Conservation (phyloP, 1,139 yeast genomes). For the Candida tropicalis region DNA sequence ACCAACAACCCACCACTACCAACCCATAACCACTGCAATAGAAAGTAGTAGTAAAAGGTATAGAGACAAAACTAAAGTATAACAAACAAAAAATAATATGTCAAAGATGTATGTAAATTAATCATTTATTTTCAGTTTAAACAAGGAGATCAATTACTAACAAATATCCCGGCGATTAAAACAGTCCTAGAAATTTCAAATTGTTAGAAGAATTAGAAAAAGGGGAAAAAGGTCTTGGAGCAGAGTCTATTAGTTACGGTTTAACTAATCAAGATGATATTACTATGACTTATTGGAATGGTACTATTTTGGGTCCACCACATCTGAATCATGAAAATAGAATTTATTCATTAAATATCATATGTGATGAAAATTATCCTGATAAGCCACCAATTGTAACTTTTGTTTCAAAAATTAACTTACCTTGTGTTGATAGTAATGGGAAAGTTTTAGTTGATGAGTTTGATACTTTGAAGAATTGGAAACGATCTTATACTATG, state of each 20-base stretch:
- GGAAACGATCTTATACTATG: conserved; percentile 91
- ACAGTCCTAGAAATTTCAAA: conserved; percentile 89
- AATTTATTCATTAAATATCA: conserved; percentile 79
- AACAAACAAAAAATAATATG: conserved; percentile 23
- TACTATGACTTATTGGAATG: conserved; percentile 93
- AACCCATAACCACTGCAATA: not conserved
- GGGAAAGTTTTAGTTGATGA: conserved; percentile 67
- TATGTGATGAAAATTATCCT: conserved; percentile 86
- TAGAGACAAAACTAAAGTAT: not conserved
- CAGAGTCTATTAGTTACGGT: conserved; percentile 95
- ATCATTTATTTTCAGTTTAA: not conserved
- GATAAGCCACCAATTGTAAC: conserved; percentile 82
- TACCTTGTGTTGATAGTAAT: conserved; percentile 80
- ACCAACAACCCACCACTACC: no score
- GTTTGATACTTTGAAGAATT: conserved; percentile 72
- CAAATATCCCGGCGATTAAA: not conserved
- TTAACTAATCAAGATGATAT: conserved; percentile 86
- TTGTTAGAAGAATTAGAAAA: conserved; percentile 94
- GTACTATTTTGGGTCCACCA: conserved; percentile 96
- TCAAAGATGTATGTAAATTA: conserved; percentile 43
- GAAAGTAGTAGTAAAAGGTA: not conserved
- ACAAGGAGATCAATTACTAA: not conserved
- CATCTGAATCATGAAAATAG: conserved; percentile 93
- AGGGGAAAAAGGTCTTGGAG: conserved; percentile 97
- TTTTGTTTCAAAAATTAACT: conserved; percentile 80